Evolutionary conservation across 768 basidiomycete species (phyloP), one percentile per base, ranked within the genome.

Genomic region (Lentinula boryana): DNA sequence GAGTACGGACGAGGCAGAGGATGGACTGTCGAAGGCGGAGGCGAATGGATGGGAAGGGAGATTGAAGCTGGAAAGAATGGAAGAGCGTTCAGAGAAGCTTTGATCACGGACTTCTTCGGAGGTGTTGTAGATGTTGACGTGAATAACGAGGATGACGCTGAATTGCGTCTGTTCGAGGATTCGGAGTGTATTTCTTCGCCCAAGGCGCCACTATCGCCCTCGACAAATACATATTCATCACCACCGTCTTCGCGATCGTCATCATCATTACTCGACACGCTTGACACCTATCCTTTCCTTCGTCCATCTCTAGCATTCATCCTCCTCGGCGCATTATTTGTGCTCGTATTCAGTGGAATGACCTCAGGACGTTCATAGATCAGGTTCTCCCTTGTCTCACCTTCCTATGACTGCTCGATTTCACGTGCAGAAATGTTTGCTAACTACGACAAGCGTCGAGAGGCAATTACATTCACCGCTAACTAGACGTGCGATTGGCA

Each of bases 91-190:
- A 38, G 36, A 49, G 73, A 80, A 43, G 78, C 84, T 0, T 77
- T 82, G 9, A 72, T 88, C 52, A 88, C 86, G 15, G 85, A 87
- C 67, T 88, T 88, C 69, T 85, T 88, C 65, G 86, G 86, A 16
- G 80, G 79, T 1, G 78, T 82, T 10, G 89, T 85, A 1, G 84
- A 88, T 21, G 75, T 82, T 9, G 81, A 83, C 57, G 85, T 83
- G 1, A 85, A 89, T 63, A 68, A 84, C 15, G 69, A 75, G n/a
- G 67, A 67, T 49, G 41, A 50, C 5, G 59, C 65, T 67, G 48
- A 51, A n/a, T 15, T 56, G 5, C 38, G 13, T 4, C 9, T 23
- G 2, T 48, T 48, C 46, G 46, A 48, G 46, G 46, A 48, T 48
- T 21, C 8, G 21, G 46, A 48, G 21, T 56, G 21, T 44, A 18